Percentiles rank a stretch among this genome's conserved stretches.
Conservation (phyloP, 352 stramenopile species). For the Phytophthora podocarpi region DNA sequence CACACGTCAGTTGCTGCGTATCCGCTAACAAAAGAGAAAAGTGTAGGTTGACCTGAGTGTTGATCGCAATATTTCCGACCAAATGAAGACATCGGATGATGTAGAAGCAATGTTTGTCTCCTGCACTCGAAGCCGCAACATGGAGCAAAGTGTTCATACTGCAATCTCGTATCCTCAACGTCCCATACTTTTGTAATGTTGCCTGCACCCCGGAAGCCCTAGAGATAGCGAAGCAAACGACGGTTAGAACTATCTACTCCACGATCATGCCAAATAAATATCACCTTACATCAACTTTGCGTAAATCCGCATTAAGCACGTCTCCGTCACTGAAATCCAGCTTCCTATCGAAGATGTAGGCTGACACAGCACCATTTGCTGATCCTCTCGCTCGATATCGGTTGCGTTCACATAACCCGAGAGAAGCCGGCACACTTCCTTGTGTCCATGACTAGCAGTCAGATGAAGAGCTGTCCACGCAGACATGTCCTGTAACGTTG, state of each 20-base stretch:
- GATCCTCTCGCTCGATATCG: slow-evolving; percentile 32
- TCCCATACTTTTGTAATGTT: slow-evolving; percentile 49
- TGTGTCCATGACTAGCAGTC: slow-evolving; percentile 46
- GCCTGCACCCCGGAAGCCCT: slow-evolving; percentile 43
- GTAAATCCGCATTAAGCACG: slow-evolving; percentile 54
- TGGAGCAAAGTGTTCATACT: slow-evolving; percentile 68
- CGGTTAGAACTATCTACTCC: not conserved
- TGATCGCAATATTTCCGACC: slow-evolving; percentile 45
- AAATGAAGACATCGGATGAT: slow-evolving; percentile 50
- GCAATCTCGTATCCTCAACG: slow-evolving; percentile 53
- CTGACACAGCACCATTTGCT: slow-evolving; percentile 43
- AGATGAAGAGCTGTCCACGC: slow-evolving; percentile 53
- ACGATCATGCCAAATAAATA: not conserved
- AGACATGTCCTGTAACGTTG: slow-evolving; percentile 40
- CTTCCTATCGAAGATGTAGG: slow-evolving; percentile 39
- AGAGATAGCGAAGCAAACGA: not conserved
- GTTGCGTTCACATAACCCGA: slow-evolving; percentile 23
- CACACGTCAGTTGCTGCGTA: not conserved
- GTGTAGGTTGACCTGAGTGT: slow-evolving; percentile 38
- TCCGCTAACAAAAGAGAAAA: not conserved
- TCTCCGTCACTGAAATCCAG: slow-evolving; percentile 50
- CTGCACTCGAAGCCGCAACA: slow-evolving; percentile 44
- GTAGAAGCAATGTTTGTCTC: slow-evolving; percentile 49
- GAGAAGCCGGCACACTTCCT: slow-evolving; percentile 47
- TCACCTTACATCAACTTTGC: slow-evolving; percentile 44